phyloP scores from a whole-genome alignment of 2,329 filamentous ascomycete species.

The Epichloe scottii region DNA sequence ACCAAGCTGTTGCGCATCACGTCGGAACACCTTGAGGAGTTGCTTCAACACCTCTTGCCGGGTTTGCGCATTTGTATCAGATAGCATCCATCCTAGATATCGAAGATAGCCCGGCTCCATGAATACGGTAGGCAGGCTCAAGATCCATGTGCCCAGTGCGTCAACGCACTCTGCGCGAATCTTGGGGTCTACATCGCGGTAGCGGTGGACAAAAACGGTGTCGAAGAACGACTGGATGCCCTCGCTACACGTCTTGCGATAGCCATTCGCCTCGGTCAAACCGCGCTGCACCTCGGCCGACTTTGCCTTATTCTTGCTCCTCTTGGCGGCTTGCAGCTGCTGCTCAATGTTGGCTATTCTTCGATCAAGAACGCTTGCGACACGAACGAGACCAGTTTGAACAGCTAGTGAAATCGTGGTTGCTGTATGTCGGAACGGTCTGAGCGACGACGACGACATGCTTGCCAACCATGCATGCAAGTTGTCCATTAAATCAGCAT shows the following conservation, averaged over 20 bases:
- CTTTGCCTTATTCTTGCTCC: conserved; percentile 64
- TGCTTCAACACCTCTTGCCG: conserved; percentile 81
- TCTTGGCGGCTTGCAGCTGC: conserved; percentile 65
- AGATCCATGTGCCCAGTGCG: conserved; percentile 81
- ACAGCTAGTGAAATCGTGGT: conserved; percentile 75
- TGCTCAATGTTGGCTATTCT: conserved; percentile 65
- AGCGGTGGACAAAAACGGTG: conserved; percentile 87
- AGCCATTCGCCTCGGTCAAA: conserved; percentile 56
- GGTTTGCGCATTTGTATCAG: conserved; percentile 62
- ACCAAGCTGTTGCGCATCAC: conserved; percentile 69
- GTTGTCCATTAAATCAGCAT: conserved; percentile 71
- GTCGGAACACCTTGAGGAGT: conserved; percentile 65
- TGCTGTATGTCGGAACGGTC: conserved; percentile 88
- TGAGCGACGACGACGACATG: conserved; percentile 77
- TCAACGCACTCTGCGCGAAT: conserved; percentile 83
- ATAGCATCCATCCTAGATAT: conserved; percentile 92
- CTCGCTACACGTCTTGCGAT: conserved; percentile 56
- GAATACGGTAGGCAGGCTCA: conserved; percentile 71
- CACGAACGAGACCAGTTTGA: conserved; percentile 61
- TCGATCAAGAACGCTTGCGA: conserved; percentile 58
- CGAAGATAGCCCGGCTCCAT: conserved; percentile 83
- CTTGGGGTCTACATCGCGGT: conserved; percentile 82
- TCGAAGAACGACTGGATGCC: conserved; percentile 80
- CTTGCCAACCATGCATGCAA: conserved; percentile 79
- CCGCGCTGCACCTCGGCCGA: conserved; percentile 60